A percentile compares a stretch with the other conserved stretches of the same genome.
Conservation (phyloP, 1,284 basidiomycete genomes). For the Rhodotorula mucilaginosa region DNA sequence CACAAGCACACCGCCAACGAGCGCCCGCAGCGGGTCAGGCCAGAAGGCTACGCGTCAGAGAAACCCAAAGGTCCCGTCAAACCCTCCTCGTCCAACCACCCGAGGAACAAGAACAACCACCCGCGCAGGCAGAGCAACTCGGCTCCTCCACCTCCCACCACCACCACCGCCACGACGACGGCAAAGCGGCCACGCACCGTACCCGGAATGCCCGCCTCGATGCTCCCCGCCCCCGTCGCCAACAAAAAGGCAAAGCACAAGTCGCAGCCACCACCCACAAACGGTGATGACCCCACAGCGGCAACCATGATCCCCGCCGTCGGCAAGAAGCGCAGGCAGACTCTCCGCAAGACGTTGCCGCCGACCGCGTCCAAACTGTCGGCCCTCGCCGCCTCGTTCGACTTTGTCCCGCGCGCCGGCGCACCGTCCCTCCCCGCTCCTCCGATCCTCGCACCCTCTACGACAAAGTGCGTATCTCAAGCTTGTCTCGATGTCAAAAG, state of each 20-base stretch:
- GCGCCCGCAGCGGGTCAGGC: neutral
- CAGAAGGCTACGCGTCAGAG: neutral
- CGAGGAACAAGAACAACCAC: neutral
- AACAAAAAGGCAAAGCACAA: slow-evolving; percentile 18
- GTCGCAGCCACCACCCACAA: neutral
- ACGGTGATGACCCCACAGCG: neutral
- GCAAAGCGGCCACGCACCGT: slow-evolving; percentile 7
- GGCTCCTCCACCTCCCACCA: neutral
- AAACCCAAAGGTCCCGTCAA: neutral
- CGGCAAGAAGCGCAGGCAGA: slow-evolving; percentile 21
- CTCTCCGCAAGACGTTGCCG: slow-evolving; percentile 12
- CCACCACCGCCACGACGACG: neutral
- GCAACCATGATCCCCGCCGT: slow-evolving; percentile 1
- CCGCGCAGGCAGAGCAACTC: no score
- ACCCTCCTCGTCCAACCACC: neutral
- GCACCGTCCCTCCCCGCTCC: slow-evolving; percentile 1
- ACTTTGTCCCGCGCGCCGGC: slow-evolving; percentile 21
- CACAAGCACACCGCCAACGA: neutral
- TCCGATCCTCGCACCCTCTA: neutral
- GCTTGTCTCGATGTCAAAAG: no score
- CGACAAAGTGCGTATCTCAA: no score
- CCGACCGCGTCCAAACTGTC: slow-evolving; percentile 23
- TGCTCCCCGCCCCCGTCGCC: slow-evolving; percentile 16
- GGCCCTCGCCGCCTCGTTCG: slow-evolving; percentile 35
- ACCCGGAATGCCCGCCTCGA: slow-evolving; percentile 27